A percentile compares a stretch with the other conserved stretches of the same genome.
phyloP scores from a whole-genome alignment of 805 yeast genomes.

The Saturnispora hagleri region DNA sequence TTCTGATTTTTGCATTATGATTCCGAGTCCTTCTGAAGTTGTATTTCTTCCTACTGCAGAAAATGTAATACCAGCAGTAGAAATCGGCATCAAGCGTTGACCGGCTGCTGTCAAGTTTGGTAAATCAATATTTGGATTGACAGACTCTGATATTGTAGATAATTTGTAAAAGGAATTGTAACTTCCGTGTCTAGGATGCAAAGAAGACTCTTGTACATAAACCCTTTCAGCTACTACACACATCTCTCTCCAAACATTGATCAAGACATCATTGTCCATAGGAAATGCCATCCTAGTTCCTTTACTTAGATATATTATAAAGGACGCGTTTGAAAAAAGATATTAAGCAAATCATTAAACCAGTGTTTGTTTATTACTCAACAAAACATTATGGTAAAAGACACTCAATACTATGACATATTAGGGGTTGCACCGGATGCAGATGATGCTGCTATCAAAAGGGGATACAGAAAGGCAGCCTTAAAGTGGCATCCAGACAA shows the following conservation, averaged over 20 bases:
- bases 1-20: neutral
- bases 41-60: neutral
- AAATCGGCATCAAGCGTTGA: neutral
- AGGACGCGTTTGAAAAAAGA: neutral
- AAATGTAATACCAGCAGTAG: neutral
- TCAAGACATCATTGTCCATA: constrained; percentile 8
- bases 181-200: neutral
- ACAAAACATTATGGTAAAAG: constrained; percentile 53
- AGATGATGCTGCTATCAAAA: constrained; percentile 58
- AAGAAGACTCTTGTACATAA: neutral
- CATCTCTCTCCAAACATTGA: constrained; percentile 10
- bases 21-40: neutral
- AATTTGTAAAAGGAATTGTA: neutral
- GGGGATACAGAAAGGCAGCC: constrained; percentile 72
- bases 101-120: neutral
- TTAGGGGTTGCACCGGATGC: constrained; percentile 52
- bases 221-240: neutral
- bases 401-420: constrained; percentile 63
- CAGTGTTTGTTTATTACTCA: neutral
- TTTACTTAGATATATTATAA: neutral
- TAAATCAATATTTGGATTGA: neutral
- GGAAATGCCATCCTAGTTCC: constrained; percentile 13
- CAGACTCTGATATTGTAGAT: neutral
- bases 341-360: neutral
- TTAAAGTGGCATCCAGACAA: constrained; percentile 74